Evolutionary conservation across 768 basidiomycete genomes (phyloP).

Genomic region (Naganishia kalamii): DNA sequence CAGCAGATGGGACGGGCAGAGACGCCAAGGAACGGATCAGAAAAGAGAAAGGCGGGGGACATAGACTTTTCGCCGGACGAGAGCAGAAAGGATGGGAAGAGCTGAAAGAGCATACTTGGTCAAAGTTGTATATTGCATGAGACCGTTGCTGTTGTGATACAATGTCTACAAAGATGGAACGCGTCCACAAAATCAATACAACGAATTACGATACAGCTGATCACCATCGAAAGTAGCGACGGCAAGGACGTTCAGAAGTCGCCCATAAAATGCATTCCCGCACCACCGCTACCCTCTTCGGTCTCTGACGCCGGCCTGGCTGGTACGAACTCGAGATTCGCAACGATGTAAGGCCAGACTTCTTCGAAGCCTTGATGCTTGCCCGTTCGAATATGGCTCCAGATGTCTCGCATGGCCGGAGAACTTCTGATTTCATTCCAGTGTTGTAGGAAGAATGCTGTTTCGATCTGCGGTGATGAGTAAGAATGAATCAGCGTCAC

Average conservation of each 20-base stretch:
- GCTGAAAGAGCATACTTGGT: no score
- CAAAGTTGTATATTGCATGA: no score
- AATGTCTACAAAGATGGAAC: background rate
- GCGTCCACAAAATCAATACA: no score
- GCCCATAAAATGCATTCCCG: conserved; percentile 2
- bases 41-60: no score
- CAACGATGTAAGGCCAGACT: conserved; percentile 35
- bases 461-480: conserved; percentile 52
- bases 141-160: background rate
- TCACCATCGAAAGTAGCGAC: no score
- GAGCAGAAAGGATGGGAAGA: no score
- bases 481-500: no score
- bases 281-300: background rate
- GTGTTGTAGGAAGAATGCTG: conserved; percentile 70
- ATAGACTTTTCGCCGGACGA: no score
- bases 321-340: conserved; percentile 25
- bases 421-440: conserved; percentile 79
- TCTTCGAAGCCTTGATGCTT: conserved; percentile 83
- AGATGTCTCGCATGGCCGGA: conserved; percentile 73
- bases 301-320: background rate
- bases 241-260: background rate
- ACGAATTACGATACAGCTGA: no score
- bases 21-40: no score
- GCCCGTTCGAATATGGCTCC: conserved; percentile 76
- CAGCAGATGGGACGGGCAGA: no score